Conservation (phyloP, 2,329 filamentous ascomycete genomes). For the Colletotrichum orchidophilum region DNA sequence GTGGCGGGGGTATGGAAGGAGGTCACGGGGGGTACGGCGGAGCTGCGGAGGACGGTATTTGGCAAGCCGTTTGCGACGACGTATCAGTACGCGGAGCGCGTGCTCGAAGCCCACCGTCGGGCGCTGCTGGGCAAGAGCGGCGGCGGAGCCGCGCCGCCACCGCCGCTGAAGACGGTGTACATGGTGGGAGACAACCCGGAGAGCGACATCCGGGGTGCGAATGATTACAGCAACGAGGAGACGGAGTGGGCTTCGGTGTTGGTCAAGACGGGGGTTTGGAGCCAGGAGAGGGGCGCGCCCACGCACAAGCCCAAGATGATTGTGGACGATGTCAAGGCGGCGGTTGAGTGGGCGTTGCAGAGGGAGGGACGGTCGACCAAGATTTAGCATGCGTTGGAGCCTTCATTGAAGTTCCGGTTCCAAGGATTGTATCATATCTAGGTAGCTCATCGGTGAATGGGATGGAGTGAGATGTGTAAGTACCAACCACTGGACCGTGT, state of each 20-base stretch:
- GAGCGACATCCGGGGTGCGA: slow-evolving; percentile 90
- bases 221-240: slow-evolving; percentile 74
- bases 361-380: slow-evolving; percentile 51
- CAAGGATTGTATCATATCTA: not conserved
- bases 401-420: not conserved
- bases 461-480: not conserved
- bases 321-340: slow-evolving; percentile 78
- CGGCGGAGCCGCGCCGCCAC: slow-evolving; percentile 33
- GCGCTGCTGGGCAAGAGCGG: slow-evolving; percentile 47
- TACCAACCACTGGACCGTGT: not conserved
- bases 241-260: slow-evolving; percentile 83
- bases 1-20: slow-evolving; percentile 82
- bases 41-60: slow-evolving; percentile 73
- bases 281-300: slow-evolving; percentile 56
- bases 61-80: slow-evolving; percentile 85
- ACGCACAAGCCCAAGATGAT: slow-evolving; percentile 70
- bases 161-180: slow-evolving; percentile 78
- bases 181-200: slow-evolving; percentile 95
- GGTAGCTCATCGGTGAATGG: not conserved
- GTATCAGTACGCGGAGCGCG: slow-evolving; percentile 84
- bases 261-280: slow-evolving; percentile 83
- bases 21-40: slow-evolving; percentile 68
- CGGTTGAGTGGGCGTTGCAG: slow-evolving; percentile 79
- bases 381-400: not conserved
- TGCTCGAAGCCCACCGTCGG: slow-evolving; percentile 70